A percentile compares a stretch with the other conserved stretches of the same genome.
These are phyloP conservation scores for Malus domestica DNA, from an alignment of 306 rosid species.

Conservation along the genomic window ASM211411v1 NC_041804.1:10021001-10021500, in stretches of 20 bases:
- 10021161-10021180: not conserved
- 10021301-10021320: slow-evolving; percentile 85
- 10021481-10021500: too few relatives aligned
- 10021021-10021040: not conserved
- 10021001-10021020: not conserved
- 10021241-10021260: not conserved
- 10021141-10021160: not conserved
- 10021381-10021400: slow-evolving; percentile 80
- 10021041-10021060: not conserved
- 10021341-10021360: slow-evolving; percentile 86
- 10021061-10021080: not conserved
- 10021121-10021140: not conserved
- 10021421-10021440: slow-evolving; percentile 9
- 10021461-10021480: not conserved
- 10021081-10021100: not conserved
- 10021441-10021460: not conserved
- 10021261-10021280: not conserved
- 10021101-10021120: not conserved
- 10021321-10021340: slow-evolving; percentile 48
- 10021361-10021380: slow-evolving; percentile 71
- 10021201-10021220: too few relatives aligned
- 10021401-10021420: slow-evolving; percentile 40
- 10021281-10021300: slow-evolving; percentile 48
- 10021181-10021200: too few relatives aligned
- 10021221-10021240: not conserved